Base-by-base conservation (phyloP, 805 yeast species). In the Pichia manshurica region DNA sequence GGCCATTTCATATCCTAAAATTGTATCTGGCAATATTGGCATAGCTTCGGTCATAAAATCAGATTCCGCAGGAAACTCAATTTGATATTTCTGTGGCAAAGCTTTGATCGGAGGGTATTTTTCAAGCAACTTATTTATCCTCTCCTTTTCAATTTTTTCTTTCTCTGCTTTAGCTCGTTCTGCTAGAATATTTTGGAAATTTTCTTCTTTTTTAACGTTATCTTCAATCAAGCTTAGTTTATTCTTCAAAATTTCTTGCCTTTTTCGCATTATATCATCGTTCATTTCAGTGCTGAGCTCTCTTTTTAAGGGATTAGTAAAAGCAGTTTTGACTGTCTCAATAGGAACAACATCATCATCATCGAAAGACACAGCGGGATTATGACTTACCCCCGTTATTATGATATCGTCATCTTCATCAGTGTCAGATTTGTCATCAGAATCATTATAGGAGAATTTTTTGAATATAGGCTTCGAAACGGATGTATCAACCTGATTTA, bases 61-160 rank as follows among this genome's bases (percentile, higher is more conserved):
- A 17, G 38, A 8, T 10, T 25, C 10, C 15, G 37, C 34, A 6
- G 53, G 53, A 12, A 49, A 42, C 5, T 29, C 19, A 13, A 43
- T 41, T n/a, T 50, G 55, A 39, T 53, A 53, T 42, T 53, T 52
- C 23, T 37, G 17, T 13, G 56, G 56, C 40, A 52, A 28, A 19
- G 29, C 25, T 33, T 43, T 49, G 10, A 52, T 39, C 13, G 49
- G 51, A 1, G 47, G 45, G 21, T 40, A 44, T 3, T 44, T 40
- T 31, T 39, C 44, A 5, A 47, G 23, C 28, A 46, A 29, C 39
- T 46, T 33, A 46, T 36, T 17, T n/a, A 46, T 22, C 25, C 49
- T 35, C 16, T 35, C 25, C 10, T 17, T 33, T 34, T 46, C 32
- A 8, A 28, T n/a, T 23, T 37, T 39, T 19, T 43, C 34, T 19